Base-by-base conservation (phyloP, 257 asterid genomes). In the Solanum stenotomum region DNA sequence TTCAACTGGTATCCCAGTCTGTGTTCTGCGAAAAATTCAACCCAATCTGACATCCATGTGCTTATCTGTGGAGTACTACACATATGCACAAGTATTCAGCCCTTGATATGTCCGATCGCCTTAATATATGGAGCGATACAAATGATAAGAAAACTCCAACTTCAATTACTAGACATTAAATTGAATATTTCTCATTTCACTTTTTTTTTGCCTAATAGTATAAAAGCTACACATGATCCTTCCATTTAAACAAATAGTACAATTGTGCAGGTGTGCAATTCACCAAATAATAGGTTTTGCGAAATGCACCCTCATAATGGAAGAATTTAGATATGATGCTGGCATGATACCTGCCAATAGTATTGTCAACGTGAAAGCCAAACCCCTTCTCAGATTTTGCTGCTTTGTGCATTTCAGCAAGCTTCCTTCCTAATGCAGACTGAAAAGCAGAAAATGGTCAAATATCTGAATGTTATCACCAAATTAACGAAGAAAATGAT, bases 1-100 rank as follows among this genome's bases (percentile, higher is more conserved):
- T 93, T 90, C 94, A 97, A 91, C 87, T 97, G 99, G 93, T 96
- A 96, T 88, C 97, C 98, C 90, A 97, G 83, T 90, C 99, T 92
- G 89, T 95, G 98, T 90, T 93, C 96, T 29, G 98, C 98, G 86
- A 92, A 97, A 82, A 97, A 97, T 65, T 95, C 94, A 63, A 95
- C 87, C 99, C 99, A 97, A 76, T 97, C 95, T 52, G 94, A 87
- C 56, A 93, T 96, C 99, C 99, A 96, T 1, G 95, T 94, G 92
- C 96, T 97, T 79, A 95, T 93, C 92, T 97, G 99, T 15, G 99
- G 99, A 44, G 99, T 97, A 87, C 99, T 97, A 94, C 93, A 94
- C 38, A 84, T 77, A 89, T 12, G 77, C 86, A 83, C 67, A 34
- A 23, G 5, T 18, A 49, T 49, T 82, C 86, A 82, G 70, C 29